Percentiles rank a stretch among this genome's conserved stretches.
phyloP scores from a whole-genome alignment of 2,329 filamentous ascomycete genomes.

The Chrysoporthe deuterocubensis region DNA sequence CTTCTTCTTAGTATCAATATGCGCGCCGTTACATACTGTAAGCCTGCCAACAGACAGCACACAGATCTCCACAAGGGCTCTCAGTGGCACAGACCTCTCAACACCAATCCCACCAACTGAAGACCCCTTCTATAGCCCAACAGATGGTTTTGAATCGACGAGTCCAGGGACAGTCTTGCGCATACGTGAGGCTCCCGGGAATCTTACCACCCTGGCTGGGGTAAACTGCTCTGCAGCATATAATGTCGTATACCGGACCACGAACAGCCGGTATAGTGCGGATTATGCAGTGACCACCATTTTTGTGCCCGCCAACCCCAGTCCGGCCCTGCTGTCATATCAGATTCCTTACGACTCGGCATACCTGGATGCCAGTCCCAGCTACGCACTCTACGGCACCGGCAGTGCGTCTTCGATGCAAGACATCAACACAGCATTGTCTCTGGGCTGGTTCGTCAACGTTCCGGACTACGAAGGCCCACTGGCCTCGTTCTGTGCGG shows the following conservation, averaged over 20 bases:
- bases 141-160: constrained; percentile 35
- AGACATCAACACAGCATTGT: constrained; percentile 41
- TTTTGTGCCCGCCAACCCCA: constrained; percentile 34
- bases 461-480: constrained; percentile 52
- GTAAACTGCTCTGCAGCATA: constrained; percentile 35
- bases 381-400: constrained; percentile 38
- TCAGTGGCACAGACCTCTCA: background rate
- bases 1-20: constrained; percentile 9
- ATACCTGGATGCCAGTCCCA: constrained; percentile 43
- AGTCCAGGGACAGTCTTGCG: constrained; percentile 38
- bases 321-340: constrained; percentile 45
- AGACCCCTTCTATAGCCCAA: constrained; percentile 41
- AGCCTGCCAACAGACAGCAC: background rate
- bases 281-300: constrained; percentile 47
- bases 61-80: background rate
- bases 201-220: constrained; percentile 30
- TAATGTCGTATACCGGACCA: constrained; percentile 45
- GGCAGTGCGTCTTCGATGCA: constrained; percentile 29
- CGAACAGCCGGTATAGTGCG: constrained; percentile 39
- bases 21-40: background rate
- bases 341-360: constrained; percentile 47
- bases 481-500: constrained; percentile 48
- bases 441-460: constrained; percentile 47
- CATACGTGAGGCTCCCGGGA: constrained; percentile 36
- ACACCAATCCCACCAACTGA: constrained; percentile 34